These are phyloP conservation scores for Cymbidium sinense DNA, from an alignment of 106 monocot species.

Conservation along the genomic window DNA sequence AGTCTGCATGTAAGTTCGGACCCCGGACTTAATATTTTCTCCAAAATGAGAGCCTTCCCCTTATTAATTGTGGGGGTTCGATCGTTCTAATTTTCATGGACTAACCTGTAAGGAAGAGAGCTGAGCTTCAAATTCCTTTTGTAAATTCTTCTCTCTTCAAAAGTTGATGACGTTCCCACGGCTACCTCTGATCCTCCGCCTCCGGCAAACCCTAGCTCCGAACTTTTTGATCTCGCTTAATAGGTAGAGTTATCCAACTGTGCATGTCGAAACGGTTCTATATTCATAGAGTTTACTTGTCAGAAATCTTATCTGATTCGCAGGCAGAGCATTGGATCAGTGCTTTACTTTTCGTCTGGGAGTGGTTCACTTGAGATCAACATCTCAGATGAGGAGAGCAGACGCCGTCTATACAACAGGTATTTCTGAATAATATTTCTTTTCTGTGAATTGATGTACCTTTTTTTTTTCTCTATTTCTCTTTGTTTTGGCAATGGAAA, in stretches of 20 bases:
- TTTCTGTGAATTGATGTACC: neutral
- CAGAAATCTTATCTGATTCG: neutral
- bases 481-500: conserved; percentile 2
- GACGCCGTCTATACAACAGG: conserved; percentile 79
- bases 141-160: neutral
- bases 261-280: neutral
- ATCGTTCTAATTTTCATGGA: neutral
- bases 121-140: neutral
- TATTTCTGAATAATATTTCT: conserved; percentile 3
- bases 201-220: conserved; percentile 20
- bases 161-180: conserved; percentile 23
- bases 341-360: conserved; percentile 23
- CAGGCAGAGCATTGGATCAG: conserved; percentile 17
- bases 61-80: too few relatives aligned
- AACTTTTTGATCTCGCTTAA: neutral
- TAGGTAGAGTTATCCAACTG: neutral
- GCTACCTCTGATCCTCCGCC: conserved; percentile 30
- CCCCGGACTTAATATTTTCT: too few relatives aligned
- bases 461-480: neutral
- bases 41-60: too few relatives aligned
- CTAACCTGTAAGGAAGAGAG: neutral
- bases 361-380: conserved; percentile 27
- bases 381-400: conserved; percentile 66
- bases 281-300: neutral
- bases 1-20: too few relatives aligned